These are phyloP conservation scores for Talaromyces sp. DNA, from an alignment of 2,329 filamentous ascomycete genomes.

Conservation along the genomic window DNA sequence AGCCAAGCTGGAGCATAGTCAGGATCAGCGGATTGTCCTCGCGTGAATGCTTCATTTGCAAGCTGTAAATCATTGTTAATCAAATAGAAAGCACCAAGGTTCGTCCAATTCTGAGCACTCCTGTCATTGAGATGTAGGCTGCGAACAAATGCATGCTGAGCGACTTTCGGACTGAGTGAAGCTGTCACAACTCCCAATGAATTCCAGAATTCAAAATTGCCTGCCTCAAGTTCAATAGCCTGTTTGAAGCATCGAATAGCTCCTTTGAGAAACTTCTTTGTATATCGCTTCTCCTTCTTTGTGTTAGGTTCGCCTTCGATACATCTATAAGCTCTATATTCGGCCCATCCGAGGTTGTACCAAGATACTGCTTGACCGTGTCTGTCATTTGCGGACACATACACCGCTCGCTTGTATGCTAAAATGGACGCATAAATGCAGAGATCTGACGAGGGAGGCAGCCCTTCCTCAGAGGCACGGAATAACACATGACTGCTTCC, in stretches of 20 bases:
- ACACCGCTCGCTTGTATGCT: constrained; percentile 81
- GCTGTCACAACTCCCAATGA: constrained; percentile 88
- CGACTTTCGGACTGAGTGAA: constrained; percentile 77
- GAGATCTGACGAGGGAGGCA: constrained; percentile 45
- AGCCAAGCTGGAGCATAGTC: constrained; percentile 93
- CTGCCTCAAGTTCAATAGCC: constrained; percentile 90
- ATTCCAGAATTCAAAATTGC: constrained; percentile 97
- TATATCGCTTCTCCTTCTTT: constrained; percentile 51
- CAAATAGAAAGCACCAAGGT: constrained; percentile 82
- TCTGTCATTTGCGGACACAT: constrained; percentile 67
- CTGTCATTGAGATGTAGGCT: constrained; percentile 91
- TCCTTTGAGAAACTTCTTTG: constrained; percentile 69
- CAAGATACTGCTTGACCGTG: constrained; percentile 94
- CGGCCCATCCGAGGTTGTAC: constrained; percentile 95
- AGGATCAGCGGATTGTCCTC: constrained; percentile 89
- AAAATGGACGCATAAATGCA: constrained; percentile 73
- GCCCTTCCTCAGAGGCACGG: constrained; percentile 32
- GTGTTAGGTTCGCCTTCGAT: constrained; percentile 46
- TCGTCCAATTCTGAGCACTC: constrained; percentile 83
- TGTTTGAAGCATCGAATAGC: constrained; percentile 90
- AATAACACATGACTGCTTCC: constrained; percentile 42
- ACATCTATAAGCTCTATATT: constrained; percentile 75
- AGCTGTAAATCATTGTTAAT: constrained; percentile 78
- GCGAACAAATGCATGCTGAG: constrained; percentile 89
- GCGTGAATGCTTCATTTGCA: constrained; percentile 86